Percentiles rank a stretch among this genome's conserved stretches.
Evolutionary conservation across 2,329 filamentous ascomycete genomes (phyloP).

Genomic region (Cylindrodendrum hubeiense): DNA sequence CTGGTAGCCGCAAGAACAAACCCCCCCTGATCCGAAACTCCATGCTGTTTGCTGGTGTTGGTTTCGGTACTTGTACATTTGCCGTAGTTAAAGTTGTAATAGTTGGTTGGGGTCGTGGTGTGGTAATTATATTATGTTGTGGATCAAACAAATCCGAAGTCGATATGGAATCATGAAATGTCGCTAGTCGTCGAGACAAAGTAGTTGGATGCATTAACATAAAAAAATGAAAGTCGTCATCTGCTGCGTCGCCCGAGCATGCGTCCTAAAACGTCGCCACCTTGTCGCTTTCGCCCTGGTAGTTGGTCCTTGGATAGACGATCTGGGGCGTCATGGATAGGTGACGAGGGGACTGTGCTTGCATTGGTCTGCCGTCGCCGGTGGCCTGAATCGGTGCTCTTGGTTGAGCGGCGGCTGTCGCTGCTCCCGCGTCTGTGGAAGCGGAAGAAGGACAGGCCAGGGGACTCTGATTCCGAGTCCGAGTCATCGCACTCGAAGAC

Average conservation of each 20-base stretch:
- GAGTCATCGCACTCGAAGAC: constrained; percentile 64
- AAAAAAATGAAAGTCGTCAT: constrained; percentile 24
- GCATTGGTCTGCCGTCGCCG: constrained; percentile 26
- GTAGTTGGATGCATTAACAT: constrained; percentile 12
- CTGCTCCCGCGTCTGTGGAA: constrained; percentile 56
- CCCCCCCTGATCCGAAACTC: constrained; percentile 9
- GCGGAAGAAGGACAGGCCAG: constrained; percentile 56
- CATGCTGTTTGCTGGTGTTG: constrained; percentile 14
- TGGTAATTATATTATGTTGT: constrained; percentile 9
- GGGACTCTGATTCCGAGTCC: constrained; percentile 52
- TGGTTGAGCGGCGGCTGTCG: constrained; percentile 36
- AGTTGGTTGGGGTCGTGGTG: constrained; percentile 6
- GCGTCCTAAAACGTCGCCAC: constrained; percentile 52
- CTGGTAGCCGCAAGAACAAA: constrained; percentile 6
- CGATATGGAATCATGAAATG: constrained; percentile 1
- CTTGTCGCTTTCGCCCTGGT: constrained; percentile 44
- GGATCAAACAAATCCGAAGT: constrained; percentile 1
- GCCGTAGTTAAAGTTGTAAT: constrained; percentile 38
- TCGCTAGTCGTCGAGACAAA: constrained; percentile 23
- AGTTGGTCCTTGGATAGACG: constrained; percentile 19
- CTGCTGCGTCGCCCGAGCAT: constrained; percentile 52
- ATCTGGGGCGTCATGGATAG: constrained; percentile 20
- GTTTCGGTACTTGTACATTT: constrained; percentile 18
- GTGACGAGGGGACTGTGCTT: constrained; percentile 40
- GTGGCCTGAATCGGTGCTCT: neutral